Percentiles rank a stretch among this genome's conserved stretches.
Conservation (phyloP, 1,139 yeast species). For the Schwanniomyces etchellsii region DNA sequence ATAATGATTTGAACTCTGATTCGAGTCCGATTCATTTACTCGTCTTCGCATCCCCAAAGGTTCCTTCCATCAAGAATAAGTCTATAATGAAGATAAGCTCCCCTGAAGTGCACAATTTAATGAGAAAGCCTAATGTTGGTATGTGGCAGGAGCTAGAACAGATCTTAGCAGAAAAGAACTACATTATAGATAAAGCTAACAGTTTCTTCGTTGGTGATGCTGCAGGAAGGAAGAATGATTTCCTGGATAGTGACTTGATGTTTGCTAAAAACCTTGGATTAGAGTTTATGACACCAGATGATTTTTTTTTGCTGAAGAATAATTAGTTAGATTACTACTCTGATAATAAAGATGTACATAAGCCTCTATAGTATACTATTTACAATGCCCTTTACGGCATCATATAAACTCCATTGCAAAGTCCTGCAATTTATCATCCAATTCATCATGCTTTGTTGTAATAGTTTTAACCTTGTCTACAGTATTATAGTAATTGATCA, state of each 20-base stretch:
- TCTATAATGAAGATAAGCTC: constrained; percentile 17
- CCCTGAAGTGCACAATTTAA: constrained; percentile 30
- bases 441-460: constrained; percentile 14
- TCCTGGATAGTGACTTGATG: constrained; percentile 66
- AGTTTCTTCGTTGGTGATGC: constrained; percentile 93
- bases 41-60: constrained; percentile 61
- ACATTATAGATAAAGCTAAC: constrained; percentile 36
- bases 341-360: background rate
- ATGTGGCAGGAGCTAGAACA: constrained; percentile 52
- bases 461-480: constrained; percentile 41
- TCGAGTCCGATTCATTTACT: constrained; percentile 24
- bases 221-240: constrained; percentile 75
- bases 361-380: background rate
- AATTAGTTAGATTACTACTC: background rate
- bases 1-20: constrained; percentile 7
- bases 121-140: constrained; percentile 74
- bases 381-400: background rate
- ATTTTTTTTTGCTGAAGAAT: constrained; percentile 23
- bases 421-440: constrained; percentile 20
- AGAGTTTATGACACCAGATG: constrained; percentile 66
- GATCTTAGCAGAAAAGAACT: constrained; percentile 11
- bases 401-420: constrained; percentile 19
- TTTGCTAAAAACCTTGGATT: constrained; percentile 61
- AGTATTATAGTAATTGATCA: constrained; percentile 54
- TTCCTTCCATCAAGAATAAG: constrained; percentile 31